phyloP scores from a whole-genome alignment of 768 basidiomycete species.

The Chalciporus chontae region DNA sequence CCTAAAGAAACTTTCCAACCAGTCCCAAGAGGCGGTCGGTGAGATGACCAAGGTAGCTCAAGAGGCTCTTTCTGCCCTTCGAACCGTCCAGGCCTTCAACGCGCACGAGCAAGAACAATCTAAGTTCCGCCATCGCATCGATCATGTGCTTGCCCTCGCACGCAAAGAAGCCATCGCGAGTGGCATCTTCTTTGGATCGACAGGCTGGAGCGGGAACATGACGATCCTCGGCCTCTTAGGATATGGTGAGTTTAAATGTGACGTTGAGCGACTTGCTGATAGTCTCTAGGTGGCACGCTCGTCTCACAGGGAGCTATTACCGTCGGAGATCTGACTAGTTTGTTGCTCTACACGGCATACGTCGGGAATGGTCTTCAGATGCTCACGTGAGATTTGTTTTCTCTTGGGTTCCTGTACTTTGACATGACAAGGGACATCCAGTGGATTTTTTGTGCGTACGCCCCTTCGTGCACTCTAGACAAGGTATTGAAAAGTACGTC shows the following conservation, averaged over 20 bases:
- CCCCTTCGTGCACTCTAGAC: neutral
- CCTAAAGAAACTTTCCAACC: conserved; percentile 83
- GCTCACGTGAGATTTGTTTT: conserved; percentile 54
- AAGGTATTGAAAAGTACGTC: neutral
- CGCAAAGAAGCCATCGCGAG: conserved; percentile 86
- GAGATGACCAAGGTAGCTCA: conserved; percentile 92
- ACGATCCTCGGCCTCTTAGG: conserved; percentile 85
- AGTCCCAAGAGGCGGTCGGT: conserved; percentile 92
- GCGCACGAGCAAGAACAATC: conserved; percentile 71
- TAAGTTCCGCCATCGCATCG: conserved; percentile 69
- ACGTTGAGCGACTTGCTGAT: neutral
- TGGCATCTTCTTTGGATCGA: conserved; percentile 90
- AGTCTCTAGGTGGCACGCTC: conserved; percentile 71
- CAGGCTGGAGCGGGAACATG: conserved; percentile 91
- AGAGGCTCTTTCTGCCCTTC: conserved; percentile 82
- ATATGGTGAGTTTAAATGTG: conserved; percentile 58
- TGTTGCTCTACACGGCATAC: conserved; percentile 88
- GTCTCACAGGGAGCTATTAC: conserved; percentile 87
- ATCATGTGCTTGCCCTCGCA: conserved; percentile 67
- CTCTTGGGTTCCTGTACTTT: neutral
- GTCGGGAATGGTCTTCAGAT: conserved; percentile 78
- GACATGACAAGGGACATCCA: conserved; percentile 11
- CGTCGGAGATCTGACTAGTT: conserved; percentile 86
- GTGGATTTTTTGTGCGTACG: conserved; percentile 38
- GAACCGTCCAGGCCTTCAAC: conserved; percentile 91